These are phyloP conservation scores for Penicillium maclennaniae DNA, from an alignment of 495 filamentous ascomycete genomes.

Conservation along the genomic window DNA sequence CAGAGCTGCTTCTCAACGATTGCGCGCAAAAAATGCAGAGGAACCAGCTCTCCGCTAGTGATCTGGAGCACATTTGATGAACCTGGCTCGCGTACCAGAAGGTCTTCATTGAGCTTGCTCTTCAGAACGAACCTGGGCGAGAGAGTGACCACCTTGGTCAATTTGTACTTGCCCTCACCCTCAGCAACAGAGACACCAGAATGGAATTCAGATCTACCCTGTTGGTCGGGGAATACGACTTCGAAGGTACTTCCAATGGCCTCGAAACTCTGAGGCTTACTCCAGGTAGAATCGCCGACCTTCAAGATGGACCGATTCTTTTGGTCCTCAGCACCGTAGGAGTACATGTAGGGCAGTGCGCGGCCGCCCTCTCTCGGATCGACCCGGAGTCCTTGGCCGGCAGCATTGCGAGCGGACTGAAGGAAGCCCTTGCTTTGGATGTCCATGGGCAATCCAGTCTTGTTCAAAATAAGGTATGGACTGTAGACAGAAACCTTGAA, in stretches of 20 bases:
- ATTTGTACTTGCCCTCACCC: slow-evolving; percentile 94
- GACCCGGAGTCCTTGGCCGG: slow-evolving; percentile 64
- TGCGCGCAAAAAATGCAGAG: slow-evolving; percentile 81
- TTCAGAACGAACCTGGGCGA: slow-evolving; percentile 91
- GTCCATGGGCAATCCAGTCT: slow-evolving; percentile 84
- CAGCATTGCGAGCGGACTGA: slow-evolving; percentile 73
- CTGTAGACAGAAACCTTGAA: slow-evolving; percentile 94
- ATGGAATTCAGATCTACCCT: slow-evolving; percentile 76
- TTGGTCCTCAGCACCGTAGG: slow-evolving; percentile 78
- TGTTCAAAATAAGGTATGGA: slow-evolving; percentile 91
- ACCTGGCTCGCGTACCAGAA: slow-evolving; percentile 83
- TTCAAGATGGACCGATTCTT: slow-evolving; percentile 84
- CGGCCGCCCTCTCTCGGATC: slow-evolving; percentile 48
- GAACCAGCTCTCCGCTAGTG: slow-evolving; percentile 69
- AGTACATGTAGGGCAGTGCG: slow-evolving; percentile 93
- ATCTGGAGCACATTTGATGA: slow-evolving; percentile 78
- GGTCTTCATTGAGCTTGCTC: slow-evolving; percentile 82
- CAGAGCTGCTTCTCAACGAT: slow-evolving; percentile 80
- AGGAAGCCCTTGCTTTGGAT: slow-evolving; percentile 87
- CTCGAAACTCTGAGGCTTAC: slow-evolving; percentile 95
- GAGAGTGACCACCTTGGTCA: slow-evolving; percentile 92
- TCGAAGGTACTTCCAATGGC: slow-evolving; percentile 93
- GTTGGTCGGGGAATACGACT: slow-evolving; percentile 69
- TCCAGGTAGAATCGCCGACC: slow-evolving; percentile 87
- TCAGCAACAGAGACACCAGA: slow-evolving; percentile 82